phyloP scores from a whole-genome alignment of 129 eudicot genomes.

The Erigeron canadensis region DNA sequence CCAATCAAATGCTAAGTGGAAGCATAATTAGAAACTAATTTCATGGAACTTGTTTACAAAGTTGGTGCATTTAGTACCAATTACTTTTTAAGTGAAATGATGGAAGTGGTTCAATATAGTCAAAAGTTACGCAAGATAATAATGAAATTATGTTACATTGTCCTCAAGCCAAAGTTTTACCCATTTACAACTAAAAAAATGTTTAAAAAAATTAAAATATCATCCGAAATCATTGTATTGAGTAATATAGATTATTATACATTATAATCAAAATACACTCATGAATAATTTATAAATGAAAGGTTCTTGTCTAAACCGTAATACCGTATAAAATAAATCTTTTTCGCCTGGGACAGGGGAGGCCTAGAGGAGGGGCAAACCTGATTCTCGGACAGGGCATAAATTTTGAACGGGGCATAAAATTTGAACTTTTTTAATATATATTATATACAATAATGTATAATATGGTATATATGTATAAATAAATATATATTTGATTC shows the following conservation, averaged over 20 bases:
- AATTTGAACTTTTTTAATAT: too few relatives aligned
- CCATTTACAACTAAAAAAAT: background rate
- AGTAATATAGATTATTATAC: background rate
- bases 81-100: constrained; percentile 15
- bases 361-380: too few relatives aligned
- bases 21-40: constrained; percentile 17
- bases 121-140: constrained; percentile 37
- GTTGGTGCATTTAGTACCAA: background rate
- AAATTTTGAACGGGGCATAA: too few relatives aligned
- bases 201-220: too few relatives aligned
- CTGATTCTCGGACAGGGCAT: too few relatives aligned
- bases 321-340: background rate
- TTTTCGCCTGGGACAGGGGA: background rate
- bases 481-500: too few relatives aligned
- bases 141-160: constrained; percentile 37
- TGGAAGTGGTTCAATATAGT: constrained; percentile 31
- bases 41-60: constrained; percentile 17
- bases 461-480: too few relatives aligned
- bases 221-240: background rate
- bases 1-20: constrained; percentile 10
- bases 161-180: constrained; percentile 29
- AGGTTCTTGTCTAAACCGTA: background rate
- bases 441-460: too few relatives aligned
- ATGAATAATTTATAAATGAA: background rate
- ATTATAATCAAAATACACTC: background rate